Base-by-base conservation (phyloP, 176 grass and related monocot genomes). In the Poa annua region DNA sequence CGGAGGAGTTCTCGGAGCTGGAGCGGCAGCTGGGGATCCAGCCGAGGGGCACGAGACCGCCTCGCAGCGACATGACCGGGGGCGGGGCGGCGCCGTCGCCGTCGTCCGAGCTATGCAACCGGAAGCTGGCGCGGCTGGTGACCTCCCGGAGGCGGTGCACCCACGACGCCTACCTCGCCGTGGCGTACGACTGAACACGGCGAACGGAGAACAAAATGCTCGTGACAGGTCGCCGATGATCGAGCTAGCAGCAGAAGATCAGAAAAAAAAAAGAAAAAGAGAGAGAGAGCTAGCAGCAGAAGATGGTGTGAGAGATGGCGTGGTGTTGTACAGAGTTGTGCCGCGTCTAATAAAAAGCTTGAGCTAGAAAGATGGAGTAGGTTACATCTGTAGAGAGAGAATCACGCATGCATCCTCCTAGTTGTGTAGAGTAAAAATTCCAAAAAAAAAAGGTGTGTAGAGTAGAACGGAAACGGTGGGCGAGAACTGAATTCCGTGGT, bases 1-100 rank as follows among this genome's bases (percentile, higher is more conserved):
- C 82, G 0, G 93, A 99, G 89, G 93, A 96, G 78, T 94, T 94
- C 11, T 59, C 77, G 2, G 87, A 99, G 76, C 82, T 99, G 78
- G 87, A 90, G 50, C 89, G 91, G 42, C 96, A 99, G 87, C 85
- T 99, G 3, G 96, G 96, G 8, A 86, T 96, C 76, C 85, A 62
- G 13, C 70, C 70, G 6, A 49, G 7, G 53, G 76, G 25, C 60
- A 63, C 53, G 83, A 55, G 11, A 47, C 63, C 20, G 68, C 41
- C 20, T 4, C 14, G 19, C 67, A 75, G 64, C 42, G 36, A 66
- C 15, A 3, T 38, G 22, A 29, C 29, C 29, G 29, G 29, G 29
- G n/a, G n/a, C n/a, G 22, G 51, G 6, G 41, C n/a, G 17, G 80
- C 80, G 5, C 81, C 64, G 64, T 7, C 32, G 47, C 45, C 71